Percentiles rank a stretch among this genome's conserved stretches.
Conservation (phyloP, 2,329 filamentous ascomycete genomes). For the Xylaria arbuscula region DNA sequence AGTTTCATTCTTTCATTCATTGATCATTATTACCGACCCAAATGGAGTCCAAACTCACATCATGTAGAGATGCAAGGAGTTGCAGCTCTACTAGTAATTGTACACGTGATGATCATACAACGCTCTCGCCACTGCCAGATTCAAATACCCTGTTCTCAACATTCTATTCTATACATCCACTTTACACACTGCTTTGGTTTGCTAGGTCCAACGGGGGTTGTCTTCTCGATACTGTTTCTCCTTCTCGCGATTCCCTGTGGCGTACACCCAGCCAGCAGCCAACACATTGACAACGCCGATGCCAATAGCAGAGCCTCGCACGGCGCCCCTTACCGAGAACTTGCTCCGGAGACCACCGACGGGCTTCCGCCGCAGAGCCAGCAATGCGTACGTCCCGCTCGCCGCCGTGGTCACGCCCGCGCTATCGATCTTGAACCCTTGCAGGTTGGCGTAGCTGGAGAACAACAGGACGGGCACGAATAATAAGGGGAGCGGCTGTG, state of each 20-base stretch:
- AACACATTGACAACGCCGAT: conserved; percentile 61
- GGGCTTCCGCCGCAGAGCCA: conserved; percentile 61
- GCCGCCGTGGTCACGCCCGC: conserved; percentile 67
- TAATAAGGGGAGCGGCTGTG: conserved; percentile 62
- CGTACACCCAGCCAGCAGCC: conserved; percentile 64
- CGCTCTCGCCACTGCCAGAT: background rate
- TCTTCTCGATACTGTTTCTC: conserved; percentile 62
- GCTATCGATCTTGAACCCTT: conserved; percentile 67
- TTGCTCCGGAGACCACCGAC: conserved; percentile 49
- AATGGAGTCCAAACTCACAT: background rate
- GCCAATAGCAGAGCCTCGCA: conserved; percentile 63
- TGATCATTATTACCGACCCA: background rate
- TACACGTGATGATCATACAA: conserved; percentile 22
- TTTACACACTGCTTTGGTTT: conserved; percentile 30
- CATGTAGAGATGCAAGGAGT: conserved; percentile 4
- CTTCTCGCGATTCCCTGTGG: conserved; percentile 60
- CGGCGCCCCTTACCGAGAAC: conserved; percentile 60
- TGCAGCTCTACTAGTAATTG: background rate
- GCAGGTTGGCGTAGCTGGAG: conserved; percentile 68
- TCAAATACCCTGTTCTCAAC: background rate
- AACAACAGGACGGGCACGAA: conserved; percentile 66
- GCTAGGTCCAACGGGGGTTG: conserved; percentile 63
- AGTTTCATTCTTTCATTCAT: conserved; percentile 3
- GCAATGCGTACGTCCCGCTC: conserved; percentile 67
- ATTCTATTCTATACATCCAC: conserved; percentile 13